These are phyloP conservation scores for Quercus tomentella DNA, from an alignment of 331 rosid genomes.

Conservation along the genomic window DNA sequence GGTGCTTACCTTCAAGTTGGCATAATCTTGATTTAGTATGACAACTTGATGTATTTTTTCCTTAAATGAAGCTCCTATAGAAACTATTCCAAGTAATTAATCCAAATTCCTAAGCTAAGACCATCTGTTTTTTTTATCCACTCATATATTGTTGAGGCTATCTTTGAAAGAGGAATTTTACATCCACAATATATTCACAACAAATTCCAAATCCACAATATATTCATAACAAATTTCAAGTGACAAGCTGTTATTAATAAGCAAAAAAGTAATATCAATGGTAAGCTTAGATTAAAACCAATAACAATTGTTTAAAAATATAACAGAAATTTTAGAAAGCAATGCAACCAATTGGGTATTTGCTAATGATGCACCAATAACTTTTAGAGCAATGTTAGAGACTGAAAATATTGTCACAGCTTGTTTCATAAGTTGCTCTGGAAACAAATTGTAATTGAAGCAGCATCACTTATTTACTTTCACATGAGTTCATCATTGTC, in stretches of 20 bases:
- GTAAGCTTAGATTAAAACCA: background rate
- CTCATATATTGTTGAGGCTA: background rate
- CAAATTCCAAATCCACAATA: background rate
- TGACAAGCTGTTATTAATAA: no score
- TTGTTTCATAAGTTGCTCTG: no score
- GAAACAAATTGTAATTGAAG: no score
- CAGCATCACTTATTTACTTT: no score
- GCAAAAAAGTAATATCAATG: no score
- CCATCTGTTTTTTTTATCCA: background rate
- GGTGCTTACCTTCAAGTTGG: conserved; percentile 5
- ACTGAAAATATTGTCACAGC: no score
- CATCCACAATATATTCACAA: background rate
- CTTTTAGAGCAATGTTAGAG: no score
- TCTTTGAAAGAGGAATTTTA: background rate
- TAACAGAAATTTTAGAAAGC: background rate
- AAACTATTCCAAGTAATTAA: background rate
- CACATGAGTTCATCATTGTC: no score
- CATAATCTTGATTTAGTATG: conserved; percentile 16
- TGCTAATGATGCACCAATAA: no score
- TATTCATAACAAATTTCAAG: no score
- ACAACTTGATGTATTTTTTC: conserved; percentile 16
- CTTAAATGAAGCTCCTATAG: background rate
- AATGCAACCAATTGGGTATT: background rate
- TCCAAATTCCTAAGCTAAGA: background rate
- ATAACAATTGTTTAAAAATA: background rate